Evolutionary conservation across 208 protist genomes (phyloP), one percentile per base, ranked within the genome.

Genomic region (Leishmania martiniquensis): DNA sequence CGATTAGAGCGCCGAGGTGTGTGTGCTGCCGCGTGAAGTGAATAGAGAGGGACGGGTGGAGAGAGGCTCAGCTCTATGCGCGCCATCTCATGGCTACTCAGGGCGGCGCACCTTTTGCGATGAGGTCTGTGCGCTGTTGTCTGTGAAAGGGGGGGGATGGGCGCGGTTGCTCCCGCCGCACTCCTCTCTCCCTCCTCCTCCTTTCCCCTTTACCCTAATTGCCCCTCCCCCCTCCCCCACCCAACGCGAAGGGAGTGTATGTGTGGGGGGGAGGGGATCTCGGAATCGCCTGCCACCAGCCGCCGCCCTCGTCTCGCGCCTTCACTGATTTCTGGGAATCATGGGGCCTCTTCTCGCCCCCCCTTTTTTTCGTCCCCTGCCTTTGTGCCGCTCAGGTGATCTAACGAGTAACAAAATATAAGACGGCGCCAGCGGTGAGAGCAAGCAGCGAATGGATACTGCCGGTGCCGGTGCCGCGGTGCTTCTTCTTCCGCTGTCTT

Each of bases 1-100:
- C 42, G 85, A 88, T 45, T 82, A 76, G 45, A 20, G 13, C 59
- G 45, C 51, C 17, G 6, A 25, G 34, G 49, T 60, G n/a, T 59
- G 49, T 15, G 22, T 60, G 34, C 34, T 22, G 9, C 67, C 37
- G 32, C 5, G 42, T 51, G 6, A 9, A 25, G 63, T 69, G 42
- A 12, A 13, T 69, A 9, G 42, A 45, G 37, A 39, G 32, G 37
- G 37, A 69, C 39, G 25, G 9, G 37, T 10, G 37, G 62, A 22
- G 6, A 2, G 37, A 12, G 1, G 22, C 17, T 45, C 42, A 32
- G 22, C 7, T 34, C 37, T 44, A n/a, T 49, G 63, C 10, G 20
- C 37, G 39, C n/a, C 62, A 68, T 32, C 37, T 69, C 57, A 29
- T 15, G 15, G 25, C 20, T 22, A 49, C 15, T 49, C 6, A 7